Base-by-base conservation (phyloP, 2,329 filamentous ascomycete species). In the Aspergillus intermedius region DNA sequence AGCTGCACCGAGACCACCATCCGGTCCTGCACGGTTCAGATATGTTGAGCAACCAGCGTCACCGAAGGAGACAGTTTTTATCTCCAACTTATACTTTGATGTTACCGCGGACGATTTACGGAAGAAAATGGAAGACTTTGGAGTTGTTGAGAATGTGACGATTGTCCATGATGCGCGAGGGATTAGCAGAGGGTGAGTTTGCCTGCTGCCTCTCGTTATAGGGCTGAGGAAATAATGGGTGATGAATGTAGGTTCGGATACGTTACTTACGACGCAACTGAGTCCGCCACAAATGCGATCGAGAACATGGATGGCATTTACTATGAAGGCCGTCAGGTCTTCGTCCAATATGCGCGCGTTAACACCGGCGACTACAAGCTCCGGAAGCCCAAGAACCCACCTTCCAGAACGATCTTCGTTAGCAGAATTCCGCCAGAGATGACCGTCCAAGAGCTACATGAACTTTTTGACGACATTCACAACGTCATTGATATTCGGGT, bases 361-460 rank as follows among this genome's bases (percentile, higher is more conserved):
- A 40, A 40, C 10, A 53, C 53, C 46, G 46, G 53, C 42, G 53
- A 51, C 25, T 19, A 15, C 19, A 17, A 40, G 19, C 37, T 40
- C 10, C 30, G 42, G 39, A 35, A 42, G 22, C n/a, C 28, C 4
- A 21, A 42, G 12, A 74, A 74, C 59, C 58, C 71, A 37, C 82
- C 83, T 3, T 78, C 79, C 45, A 81, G 77, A 62, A 87, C 84
- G 1, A 72, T 95, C 30, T 95, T 86, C 74, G 80, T 95, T 58
- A 88, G 89, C 57, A 93, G 93, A 74, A 82, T 95, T 70, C 83
- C 87, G 9, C 93, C 87, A 64, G 87, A 94, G 71, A 86, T 91
- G 74, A 87, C 86, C 7, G 89, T 95, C 63, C 80, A 81, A 47
- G 89, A 95, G 61, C 75, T 95, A 47, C 90, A 91, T 70, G 77